Conservation (phyloP, 192 early-diverging fungal species). For the Cladochytrium replicatum region DNA sequence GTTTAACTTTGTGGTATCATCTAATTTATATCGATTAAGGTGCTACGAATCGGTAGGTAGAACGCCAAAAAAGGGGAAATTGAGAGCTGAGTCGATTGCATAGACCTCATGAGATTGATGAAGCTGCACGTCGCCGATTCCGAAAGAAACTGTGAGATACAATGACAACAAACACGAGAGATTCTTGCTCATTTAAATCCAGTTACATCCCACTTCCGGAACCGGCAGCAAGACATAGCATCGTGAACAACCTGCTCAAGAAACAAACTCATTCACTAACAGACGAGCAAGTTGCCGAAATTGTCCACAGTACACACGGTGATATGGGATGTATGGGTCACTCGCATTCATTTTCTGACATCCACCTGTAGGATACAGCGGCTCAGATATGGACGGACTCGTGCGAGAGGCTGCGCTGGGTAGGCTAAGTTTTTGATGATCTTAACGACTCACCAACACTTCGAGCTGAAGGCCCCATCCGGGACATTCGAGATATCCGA, state of each 20-base stretch:
- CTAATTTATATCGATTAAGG: slow-evolving; percentile 2
- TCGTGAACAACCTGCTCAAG: slow-evolving; percentile 55
- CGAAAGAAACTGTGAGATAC: slow-evolving; percentile 39
- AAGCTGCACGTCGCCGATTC: slow-evolving; percentile 67
- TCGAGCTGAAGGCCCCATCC: slow-evolving; percentile 48
- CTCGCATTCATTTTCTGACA: neutral
- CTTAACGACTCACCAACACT: neutral
- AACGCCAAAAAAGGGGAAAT: too few species aligned
- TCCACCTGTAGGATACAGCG: slow-evolving; percentile 52
- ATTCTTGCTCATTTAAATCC: neutral
- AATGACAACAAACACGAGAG: too few species aligned
- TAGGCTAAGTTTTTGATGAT: slow-evolving; percentile 9
- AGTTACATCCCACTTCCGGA: slow-evolving; percentile 83
- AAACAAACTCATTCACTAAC: slow-evolving; percentile 48
- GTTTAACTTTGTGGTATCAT: neutral
- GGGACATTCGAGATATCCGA: slow-evolving; percentile 53
- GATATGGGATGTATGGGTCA: slow-evolving; percentile 26
- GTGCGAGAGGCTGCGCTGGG: slow-evolving; percentile 52
- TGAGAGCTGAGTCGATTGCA: too few species aligned
- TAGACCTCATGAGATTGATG: slow-evolving; percentile 88
- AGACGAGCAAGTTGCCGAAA: slow-evolving; percentile 42
- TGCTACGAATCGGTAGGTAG: slow-evolving; percentile 34
- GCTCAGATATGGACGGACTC: slow-evolving; percentile 82
- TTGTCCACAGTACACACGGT: slow-evolving; percentile 57
- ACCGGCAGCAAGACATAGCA: slow-evolving; percentile 44